Conservation (phyloP, 176 grass and related monocot species). For the Otatea glauca region DNA sequence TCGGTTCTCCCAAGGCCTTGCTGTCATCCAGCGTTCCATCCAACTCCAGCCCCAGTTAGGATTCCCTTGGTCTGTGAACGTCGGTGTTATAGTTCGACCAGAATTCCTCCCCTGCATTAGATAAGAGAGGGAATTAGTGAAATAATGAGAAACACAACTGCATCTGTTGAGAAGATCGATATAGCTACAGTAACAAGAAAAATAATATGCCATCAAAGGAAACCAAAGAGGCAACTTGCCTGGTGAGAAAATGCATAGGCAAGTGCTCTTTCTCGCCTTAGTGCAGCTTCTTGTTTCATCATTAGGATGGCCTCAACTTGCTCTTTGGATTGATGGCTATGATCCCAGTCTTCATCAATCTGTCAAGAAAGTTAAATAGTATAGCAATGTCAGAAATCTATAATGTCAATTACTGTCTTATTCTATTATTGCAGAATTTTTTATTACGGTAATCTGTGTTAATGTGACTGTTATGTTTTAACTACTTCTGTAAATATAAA, state of each 20-base stretch:
- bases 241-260: constrained; percentile 99
- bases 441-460: not conserved
- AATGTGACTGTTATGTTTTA: not conserved
- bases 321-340: constrained; percentile 86
- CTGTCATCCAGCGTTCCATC: constrained; percentile 92
- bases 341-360: constrained; percentile 90
- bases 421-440: not conserved
- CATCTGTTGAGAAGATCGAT: not conserved
- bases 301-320: constrained; percentile 66
- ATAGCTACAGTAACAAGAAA: constrained; percentile 13
- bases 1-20: constrained; percentile 71
- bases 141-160: not conserved
- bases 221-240: constrained; percentile 45
- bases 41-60: constrained; percentile 98
- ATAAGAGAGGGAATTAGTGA: not conserved
- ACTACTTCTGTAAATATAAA: not conserved
- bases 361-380: constrained; percentile 36
- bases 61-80: constrained; percentile 78
- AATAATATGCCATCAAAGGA: not conserved
- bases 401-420: not conserved
- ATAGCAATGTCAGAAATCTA: not conserved
- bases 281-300: constrained; percentile 81
- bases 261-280: constrained; percentile 85
- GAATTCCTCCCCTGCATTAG: constrained; percentile 80
- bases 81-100: constrained; percentile 54